Evolutionary conservation across 257 asterid species (phyloP).

Genomic region (Gynochthodes officinalis): DNA sequence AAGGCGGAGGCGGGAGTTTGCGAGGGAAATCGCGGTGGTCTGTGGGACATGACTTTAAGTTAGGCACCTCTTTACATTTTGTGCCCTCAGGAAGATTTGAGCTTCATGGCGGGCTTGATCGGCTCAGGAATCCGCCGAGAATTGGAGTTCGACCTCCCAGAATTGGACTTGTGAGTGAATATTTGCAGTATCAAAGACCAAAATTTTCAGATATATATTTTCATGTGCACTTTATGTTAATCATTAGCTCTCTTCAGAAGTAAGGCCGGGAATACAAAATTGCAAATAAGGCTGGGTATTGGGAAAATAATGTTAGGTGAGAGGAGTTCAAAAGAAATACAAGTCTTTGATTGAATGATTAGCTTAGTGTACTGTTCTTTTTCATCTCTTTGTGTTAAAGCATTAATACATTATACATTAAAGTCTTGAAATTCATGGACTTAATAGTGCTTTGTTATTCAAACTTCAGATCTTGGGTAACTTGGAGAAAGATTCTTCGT

Average conservation of each 20-base stretch:
- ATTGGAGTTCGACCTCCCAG: slow-evolving; percentile 76
- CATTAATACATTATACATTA: not conserved
- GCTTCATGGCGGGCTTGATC: slow-evolving; percentile 53
- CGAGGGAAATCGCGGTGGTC: slow-evolving; percentile 67
- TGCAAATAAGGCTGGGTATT: not conserved
- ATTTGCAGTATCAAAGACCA: not conserved
- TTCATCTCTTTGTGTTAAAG: not conserved
- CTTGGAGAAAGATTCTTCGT: slow-evolving; percentile 75
- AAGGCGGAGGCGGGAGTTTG: slow-evolving; percentile 51
- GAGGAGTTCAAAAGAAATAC: not conserved
- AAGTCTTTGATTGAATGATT: not conserved
- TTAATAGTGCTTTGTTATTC: slow-evolving; percentile 24
- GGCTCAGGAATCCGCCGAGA: slow-evolving; percentile 63
- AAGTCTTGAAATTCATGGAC: slow-evolving; percentile 4
- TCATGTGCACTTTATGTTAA: not conserved
- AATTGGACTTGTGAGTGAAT: slow-evolving; percentile 63
- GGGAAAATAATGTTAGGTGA: not conserved
- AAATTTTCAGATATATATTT: not conserved
- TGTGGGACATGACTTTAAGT: slow-evolving; percentile 60
- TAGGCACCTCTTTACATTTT: slow-evolving; percentile 76
- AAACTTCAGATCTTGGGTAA: slow-evolving; percentile 75
- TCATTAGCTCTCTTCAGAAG: not conserved
- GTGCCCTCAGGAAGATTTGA: slow-evolving; percentile 40
- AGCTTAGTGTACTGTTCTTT: not conserved
- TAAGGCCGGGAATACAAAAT: not conserved